Conservation (phyloP, 768 basidiomycete species). For the Rhizopogon roseolus region DNA sequence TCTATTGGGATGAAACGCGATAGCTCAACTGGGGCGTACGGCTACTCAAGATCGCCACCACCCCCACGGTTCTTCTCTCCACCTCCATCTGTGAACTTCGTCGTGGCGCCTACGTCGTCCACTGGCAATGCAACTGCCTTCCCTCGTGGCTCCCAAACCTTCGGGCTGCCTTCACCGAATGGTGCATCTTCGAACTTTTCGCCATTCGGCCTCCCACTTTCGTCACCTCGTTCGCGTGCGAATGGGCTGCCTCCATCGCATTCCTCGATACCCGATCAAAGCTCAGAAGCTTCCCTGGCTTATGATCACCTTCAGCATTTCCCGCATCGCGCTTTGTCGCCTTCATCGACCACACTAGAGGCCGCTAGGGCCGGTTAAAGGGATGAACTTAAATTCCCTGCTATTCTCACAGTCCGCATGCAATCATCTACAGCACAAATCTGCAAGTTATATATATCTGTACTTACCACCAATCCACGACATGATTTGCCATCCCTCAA, state of each 20-base stretch:
- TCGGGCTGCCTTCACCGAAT: conserved; percentile 23
- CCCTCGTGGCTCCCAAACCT: conserved; percentile 26
- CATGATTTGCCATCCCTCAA: conserved; percentile 26
- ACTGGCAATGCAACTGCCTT: conserved; percentile 20
- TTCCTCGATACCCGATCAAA: conserved; percentile 33
- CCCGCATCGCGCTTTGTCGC: conserved; percentile 33
- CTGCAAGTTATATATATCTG: conserved; percentile 37
- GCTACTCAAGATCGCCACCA: conserved; percentile 29
- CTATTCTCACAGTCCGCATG: conserved; percentile 32
- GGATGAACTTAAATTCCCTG: conserved; percentile 33
- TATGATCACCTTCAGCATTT: conserved; percentile 34
- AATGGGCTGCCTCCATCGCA: conserved; percentile 23
- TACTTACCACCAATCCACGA: conserved; percentile 30
- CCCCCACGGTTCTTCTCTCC: conserved; percentile 30
- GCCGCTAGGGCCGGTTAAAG: conserved; percentile 35
- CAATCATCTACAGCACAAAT: conserved; percentile 35
- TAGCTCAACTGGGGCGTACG: conserved; percentile 15
- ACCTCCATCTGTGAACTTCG: conserved; percentile 25
- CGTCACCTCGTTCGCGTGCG: conserved; percentile 25
- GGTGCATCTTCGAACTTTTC: conserved; percentile 20
- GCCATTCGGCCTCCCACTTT: conserved; percentile 28
- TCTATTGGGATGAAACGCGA: conserved; percentile 19
- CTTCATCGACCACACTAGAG: conserved; percentile 34
- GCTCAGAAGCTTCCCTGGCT: conserved; percentile 23
- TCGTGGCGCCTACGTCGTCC: conserved; percentile 17